Evolutionary conservation across 2,329 filamentous ascomycete genomes (phyloP).

Genomic region (Alternaria rosae): DNA sequence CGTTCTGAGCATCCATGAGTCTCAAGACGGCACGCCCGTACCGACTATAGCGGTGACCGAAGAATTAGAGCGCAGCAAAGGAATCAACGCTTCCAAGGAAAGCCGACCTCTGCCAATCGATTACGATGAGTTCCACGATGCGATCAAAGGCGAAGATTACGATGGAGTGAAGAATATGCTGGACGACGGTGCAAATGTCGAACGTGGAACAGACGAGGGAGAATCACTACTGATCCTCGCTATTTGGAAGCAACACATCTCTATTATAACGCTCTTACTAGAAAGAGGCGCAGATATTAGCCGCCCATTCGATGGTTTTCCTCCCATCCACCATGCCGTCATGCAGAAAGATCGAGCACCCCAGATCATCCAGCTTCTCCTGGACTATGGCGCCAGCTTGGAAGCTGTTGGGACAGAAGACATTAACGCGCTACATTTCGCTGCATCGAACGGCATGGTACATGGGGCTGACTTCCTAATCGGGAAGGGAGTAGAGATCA

Average conservation of each 20-base stretch:
- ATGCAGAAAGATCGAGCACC: slow-evolving; percentile 3
- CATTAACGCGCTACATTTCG: slow-evolving; percentile 30
- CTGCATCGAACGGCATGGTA: slow-evolving; percentile 18
- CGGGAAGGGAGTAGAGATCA: slow-evolving; percentile 22
- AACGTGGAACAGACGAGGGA: slow-evolving; percentile 13
- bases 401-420: slow-evolving; percentile 11
- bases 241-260: slow-evolving; percentile 19
- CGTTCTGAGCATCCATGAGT: neutral
- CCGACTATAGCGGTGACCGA: neutral
- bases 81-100: neutral
- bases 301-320: slow-evolving; percentile 6
- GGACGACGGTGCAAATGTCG: slow-evolving; percentile 15
- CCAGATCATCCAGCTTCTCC: slow-evolving; percentile 25
- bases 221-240: slow-evolving; percentile 21
- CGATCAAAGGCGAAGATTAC: slow-evolving; percentile 16
- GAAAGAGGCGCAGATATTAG: slow-evolving; percentile 18
- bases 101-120: neutral
- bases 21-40: neutral
- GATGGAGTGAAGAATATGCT: slow-evolving; percentile 9
- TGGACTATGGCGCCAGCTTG: slow-evolving; percentile 24
- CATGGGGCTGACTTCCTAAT: slow-evolving; percentile 28
- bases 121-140: slow-evolving; percentile 7
- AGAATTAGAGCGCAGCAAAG: neutral
- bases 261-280: slow-evolving; percentile 21
- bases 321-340: slow-evolving; percentile 25